Base-by-base conservation (phyloP, 441 rosid genomes). In the Gossypium aridum region DNA sequence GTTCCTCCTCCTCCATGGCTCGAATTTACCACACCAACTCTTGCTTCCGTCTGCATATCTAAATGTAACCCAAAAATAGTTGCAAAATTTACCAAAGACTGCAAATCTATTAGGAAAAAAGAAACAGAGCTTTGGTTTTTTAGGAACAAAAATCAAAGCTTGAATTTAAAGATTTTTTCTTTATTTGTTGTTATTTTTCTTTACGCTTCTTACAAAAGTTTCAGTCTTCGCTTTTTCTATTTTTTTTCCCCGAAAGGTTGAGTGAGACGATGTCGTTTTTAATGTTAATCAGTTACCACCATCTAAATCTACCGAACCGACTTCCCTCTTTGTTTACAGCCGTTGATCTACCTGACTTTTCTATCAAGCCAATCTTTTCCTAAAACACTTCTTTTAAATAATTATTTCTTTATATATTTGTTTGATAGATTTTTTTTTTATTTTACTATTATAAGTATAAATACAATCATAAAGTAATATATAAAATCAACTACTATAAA, bases 41-140 rank as follows among this genome's bases (percentile, higher is more conserved):
- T 89, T 26, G 98, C 93, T 56, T 90, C 96, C 65, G 96, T 94
- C 84, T 91, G 97, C 96, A 94, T 92, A n/a, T 10, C 77, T 43
- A 23, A 57, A 39, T 23, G 25, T 16, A 28, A 31, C 20, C 16
- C 45, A 12, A 9, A 69, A n/a, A 69, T 16, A 51, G 43, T 26
- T 51, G 16, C 61, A 53, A 16, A 69, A 1, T 28, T 70, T 17
- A 17, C n/a, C 45, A 60, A 3, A 49, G 25, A 56, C 9, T 31
- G 54, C 2, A 69, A 45, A 7, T 59, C 74, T 20, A 16, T 17
- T 4, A 53, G 10, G 8, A 2, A 17, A 8, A 5, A 17, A 78
- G 54, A 51, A 6, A 16, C 7, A 3, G 31, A 22, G 5, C 28
- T 3, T 59, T 13, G 2, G 66, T 37, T 56, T 61, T 16, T 1